A percentile compares a stretch with the other conserved stretches of the same genome.
These are phyloP conservation scores for Raffaelea ambrosiae DNA, from an alignment of 2,329 filamentous ascomycete species.

Conservation along the genomic window DNA sequence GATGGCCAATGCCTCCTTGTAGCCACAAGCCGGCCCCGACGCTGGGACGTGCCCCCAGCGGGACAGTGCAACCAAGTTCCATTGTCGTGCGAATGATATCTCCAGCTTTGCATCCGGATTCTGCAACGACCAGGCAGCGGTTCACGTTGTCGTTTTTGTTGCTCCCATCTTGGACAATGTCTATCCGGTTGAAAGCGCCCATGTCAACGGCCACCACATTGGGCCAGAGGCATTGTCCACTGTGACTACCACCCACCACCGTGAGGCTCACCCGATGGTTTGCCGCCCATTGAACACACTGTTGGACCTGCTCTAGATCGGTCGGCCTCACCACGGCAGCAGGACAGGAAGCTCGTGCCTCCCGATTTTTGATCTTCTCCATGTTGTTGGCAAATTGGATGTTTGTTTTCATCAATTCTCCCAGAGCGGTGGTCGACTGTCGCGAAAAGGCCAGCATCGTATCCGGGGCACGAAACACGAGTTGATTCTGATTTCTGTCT, in stretches of 20 bases:
- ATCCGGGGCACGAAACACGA: constrained; percentile 40
- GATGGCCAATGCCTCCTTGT: constrained; percentile 51
- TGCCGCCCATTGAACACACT: constrained; percentile 48
- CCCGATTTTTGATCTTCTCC: constrained; percentile 38
- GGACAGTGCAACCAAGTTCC: constrained; percentile 41
- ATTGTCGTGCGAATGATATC: constrained; percentile 42
- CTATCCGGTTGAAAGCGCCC: constrained; percentile 42
- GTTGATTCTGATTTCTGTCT: constrained; percentile 23
- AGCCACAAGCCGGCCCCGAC: constrained; percentile 34
- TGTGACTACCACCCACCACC: constrained; percentile 50
- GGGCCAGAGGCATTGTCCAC: constrained; percentile 46
- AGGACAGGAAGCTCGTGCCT: constrained; percentile 36
- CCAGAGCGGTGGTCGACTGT: constrained; percentile 29
- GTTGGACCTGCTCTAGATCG: constrained; percentile 38
- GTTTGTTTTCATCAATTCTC: constrained; percentile 27
- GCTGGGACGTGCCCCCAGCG: constrained; percentile 52
- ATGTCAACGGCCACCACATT: constrained; percentile 51
- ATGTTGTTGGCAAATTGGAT: constrained; percentile 26
- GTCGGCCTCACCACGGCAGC: constrained; percentile 37
- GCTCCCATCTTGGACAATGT: no score
- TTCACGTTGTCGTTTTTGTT: no score
- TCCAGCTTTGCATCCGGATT: constrained; percentile 45
- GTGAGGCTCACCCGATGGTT: constrained; percentile 35
- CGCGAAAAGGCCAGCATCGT: constrained; percentile 42
- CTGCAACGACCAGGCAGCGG: constrained; percentile 38